Evolutionary conservation across 768 basidiomycete species (phyloP).

Genomic region (Hericium alpestre): DNA sequence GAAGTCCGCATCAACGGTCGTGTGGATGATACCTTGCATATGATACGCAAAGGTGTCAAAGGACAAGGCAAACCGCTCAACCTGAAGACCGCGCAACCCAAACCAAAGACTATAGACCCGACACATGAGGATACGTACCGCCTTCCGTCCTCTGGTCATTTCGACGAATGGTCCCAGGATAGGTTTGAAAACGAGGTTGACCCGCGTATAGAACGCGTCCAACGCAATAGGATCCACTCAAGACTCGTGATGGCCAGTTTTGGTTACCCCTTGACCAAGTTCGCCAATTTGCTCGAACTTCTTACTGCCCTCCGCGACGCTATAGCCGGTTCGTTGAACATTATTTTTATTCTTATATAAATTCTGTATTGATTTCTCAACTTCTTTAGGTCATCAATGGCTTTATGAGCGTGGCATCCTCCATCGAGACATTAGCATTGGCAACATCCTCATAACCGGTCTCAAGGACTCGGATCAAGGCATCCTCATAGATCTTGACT

Average conservation of each 20-base stretch:
- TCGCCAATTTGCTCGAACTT: not conserved
- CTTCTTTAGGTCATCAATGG: not conserved
- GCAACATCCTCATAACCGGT: not conserved
- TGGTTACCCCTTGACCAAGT: not conserved
- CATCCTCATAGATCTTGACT: not conserved
- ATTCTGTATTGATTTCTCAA: not conserved
- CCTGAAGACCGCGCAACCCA: no score
- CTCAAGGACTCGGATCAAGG: not conserved
- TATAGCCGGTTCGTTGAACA: not conserved
- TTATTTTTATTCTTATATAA: no score
- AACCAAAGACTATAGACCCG: no score
- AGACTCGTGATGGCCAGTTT: not conserved
- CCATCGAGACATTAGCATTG: conserved; percentile 3
- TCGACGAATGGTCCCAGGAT: no score
- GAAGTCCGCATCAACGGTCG: not conserved
- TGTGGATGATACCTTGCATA: not conserved
- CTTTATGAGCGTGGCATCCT: not conserved
- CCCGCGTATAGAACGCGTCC: not conserved
- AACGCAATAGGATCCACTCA: not conserved
- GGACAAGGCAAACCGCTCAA: no score
- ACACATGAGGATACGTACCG: not conserved
- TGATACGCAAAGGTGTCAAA: not conserved
- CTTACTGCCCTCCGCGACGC: not conserved
- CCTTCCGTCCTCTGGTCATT: not conserved
- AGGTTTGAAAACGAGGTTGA: not conserved